phyloP scores from a whole-genome alignment of 768 basidiomycete species.

The Leccinellum rugosiceps region DNA sequence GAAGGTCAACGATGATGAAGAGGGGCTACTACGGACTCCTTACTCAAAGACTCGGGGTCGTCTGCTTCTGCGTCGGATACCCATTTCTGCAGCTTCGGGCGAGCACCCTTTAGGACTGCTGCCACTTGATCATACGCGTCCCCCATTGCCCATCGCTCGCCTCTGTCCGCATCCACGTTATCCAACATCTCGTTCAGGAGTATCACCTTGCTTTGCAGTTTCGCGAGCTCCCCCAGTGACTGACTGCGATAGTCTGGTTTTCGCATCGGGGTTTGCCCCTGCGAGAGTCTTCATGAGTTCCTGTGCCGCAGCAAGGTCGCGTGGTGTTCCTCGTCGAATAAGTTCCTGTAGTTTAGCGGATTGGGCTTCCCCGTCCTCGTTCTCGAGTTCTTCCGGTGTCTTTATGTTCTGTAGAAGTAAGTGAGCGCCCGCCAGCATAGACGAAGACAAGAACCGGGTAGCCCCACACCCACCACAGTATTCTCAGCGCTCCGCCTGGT shows the following conservation, averaged over 20 bases:
- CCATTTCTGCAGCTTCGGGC: constrained; percentile 98
- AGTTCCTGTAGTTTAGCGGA: constrained; percentile 98
- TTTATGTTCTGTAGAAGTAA: constrained; percentile 66
- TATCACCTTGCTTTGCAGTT: constrained; percentile 94
- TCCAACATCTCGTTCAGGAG: constrained; percentile 97
- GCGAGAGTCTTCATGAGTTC: too few relatives aligned
- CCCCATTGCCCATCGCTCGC: constrained; percentile 78
- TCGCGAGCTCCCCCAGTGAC: constrained; percentile 85
- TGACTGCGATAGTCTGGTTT: constrained; percentile 93
- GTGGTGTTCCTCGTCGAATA: constrained; percentile 91
- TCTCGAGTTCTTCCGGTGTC: constrained; percentile 93
- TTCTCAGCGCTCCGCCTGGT: constrained; percentile 20
- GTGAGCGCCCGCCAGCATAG: constrained; percentile 2
- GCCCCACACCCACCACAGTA: constrained; percentile 15
- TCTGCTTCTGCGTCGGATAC: constrained; percentile 91
- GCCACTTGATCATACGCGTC: constrained; percentile 98
- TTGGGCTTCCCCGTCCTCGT: constrained; percentile 92
- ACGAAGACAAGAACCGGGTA: too few relatives aligned
- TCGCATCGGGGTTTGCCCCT: constrained; percentile 91
- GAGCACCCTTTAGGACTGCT: constrained; percentile 72
- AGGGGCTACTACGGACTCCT: too few relatives aligned
- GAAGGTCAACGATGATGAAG: too few relatives aligned
- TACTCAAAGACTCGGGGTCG: constrained; percentile 88
- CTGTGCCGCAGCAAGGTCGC: constrained; percentile 92
- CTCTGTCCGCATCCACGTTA: constrained; percentile 73